Conservation (phyloP, 306 rosid species). For the Castanopsis chinensis region DNA sequence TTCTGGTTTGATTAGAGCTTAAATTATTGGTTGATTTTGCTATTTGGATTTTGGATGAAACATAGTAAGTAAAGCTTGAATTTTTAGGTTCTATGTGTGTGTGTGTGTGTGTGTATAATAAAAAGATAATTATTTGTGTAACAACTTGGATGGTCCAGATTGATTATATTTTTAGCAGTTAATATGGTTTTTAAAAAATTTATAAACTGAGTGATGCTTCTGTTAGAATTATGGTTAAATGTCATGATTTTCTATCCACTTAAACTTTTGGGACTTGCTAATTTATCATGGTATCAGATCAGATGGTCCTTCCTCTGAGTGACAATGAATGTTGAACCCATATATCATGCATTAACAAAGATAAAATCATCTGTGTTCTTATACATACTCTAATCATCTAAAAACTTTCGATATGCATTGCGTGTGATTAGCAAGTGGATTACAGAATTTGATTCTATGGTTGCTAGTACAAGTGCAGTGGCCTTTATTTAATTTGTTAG, state of each 20-base stretch:
- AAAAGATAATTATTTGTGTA: neutral
- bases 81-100: too few species aligned
- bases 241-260: too few species aligned
- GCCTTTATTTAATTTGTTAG: neutral
- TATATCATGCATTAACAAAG: neutral
- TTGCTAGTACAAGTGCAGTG: neutral
- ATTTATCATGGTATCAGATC: too few species aligned
- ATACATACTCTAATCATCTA: neutral
- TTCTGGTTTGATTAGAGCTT: too few species aligned
- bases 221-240: too few species aligned
- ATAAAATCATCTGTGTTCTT: neutral
- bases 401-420: neutral
- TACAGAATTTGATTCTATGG: neutral
- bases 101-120: too few species aligned
- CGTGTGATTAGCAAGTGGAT: neutral
- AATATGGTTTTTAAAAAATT: neutral
- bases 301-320: neutral
- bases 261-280: too few species aligned
- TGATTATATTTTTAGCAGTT: neutral
- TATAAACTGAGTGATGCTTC: too few species aligned
- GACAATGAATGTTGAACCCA: neutral
- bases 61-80: too few species aligned
- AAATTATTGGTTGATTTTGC: too few species aligned
- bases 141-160: neutral
- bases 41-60: too few species aligned